A percentile compares a stretch with the other conserved stretches of the same genome.
phyloP scores from a whole-genome alignment of 1,284 basidiomycete genomes.

The Golubevia pallescens region DNA sequence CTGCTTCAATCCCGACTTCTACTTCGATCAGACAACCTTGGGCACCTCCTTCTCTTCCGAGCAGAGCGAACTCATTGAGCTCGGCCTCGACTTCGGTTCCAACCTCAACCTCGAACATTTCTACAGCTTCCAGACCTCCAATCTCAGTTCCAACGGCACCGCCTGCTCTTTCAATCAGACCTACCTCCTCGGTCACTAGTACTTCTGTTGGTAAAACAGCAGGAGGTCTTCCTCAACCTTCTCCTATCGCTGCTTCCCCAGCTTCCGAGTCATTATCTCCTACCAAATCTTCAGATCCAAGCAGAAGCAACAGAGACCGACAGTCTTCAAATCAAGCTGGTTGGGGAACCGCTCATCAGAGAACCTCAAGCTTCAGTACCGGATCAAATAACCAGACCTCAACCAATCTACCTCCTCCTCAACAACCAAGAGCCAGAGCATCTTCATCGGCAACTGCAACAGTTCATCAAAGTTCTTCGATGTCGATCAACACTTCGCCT shows the following conservation, averaged over 20 bases:
- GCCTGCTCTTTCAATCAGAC: not conserved
- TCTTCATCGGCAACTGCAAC: not conserved
- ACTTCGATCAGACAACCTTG: not conserved
- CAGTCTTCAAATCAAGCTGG: too few species aligned
- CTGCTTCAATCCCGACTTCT: not conserved
- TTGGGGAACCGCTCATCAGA: too few species aligned
- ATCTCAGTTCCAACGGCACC: not conserved
- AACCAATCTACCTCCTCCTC: too few species aligned
- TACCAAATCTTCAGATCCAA: not conserved
- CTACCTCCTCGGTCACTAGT: not conserved
- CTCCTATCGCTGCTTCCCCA: not conserved
- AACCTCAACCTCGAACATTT: not conserved
- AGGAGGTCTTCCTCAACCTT: not conserved
- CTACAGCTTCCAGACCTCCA: not conserved
- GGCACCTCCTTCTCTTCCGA: not conserved
- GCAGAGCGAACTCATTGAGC: not conserved
- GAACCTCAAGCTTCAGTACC: too few species aligned
- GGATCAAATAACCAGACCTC: too few species aligned
- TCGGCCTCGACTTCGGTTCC: not conserved
- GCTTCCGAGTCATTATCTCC: not conserved
- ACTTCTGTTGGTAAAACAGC: not conserved
- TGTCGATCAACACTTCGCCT: not conserved
- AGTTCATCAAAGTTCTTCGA: not conserved
- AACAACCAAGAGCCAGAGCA: not conserved
- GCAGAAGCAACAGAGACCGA: too few species aligned